phyloP scores from a whole-genome alignment of 2,329 filamentous ascomycete species.

The Colletotrichum tropicale region DNA sequence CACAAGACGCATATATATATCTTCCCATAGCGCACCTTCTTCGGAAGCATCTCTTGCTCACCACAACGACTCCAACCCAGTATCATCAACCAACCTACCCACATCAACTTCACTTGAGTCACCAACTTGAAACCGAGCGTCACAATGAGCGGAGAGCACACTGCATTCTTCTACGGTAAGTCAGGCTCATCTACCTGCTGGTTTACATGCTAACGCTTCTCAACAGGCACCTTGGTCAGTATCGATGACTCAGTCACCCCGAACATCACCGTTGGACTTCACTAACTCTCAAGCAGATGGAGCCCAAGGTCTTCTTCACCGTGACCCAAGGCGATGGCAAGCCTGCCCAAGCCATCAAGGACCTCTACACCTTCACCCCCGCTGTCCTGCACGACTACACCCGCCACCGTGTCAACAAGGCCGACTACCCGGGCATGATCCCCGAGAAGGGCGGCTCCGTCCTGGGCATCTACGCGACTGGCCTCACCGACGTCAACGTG shows the following conservation, averaged over 20 bases:
- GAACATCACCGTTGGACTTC: constrained; percentile 3
- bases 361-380: constrained; percentile 69
- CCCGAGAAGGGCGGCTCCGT: constrained; percentile 62
- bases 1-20: not conserved
- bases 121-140: not conserved
- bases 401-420: constrained; percentile 69
- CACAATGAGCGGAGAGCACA: constrained; percentile 46
- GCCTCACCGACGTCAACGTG: constrained; percentile 79
- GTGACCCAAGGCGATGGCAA: constrained; percentile 72
- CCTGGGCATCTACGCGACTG: constrained; percentile 77
- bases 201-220: not conserved
- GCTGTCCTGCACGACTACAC: constrained; percentile 78
- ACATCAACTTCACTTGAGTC: not conserved
- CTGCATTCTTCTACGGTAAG: constrained; percentile 64
- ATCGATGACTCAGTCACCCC: not conserved
- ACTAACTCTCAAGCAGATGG: constrained; percentile 61
- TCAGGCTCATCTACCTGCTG: not conserved
- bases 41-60: not conserved
- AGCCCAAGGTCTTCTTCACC: constrained; percentile 82
- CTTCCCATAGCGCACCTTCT: not conserved
- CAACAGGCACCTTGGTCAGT: constrained; percentile 39
- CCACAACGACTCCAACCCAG: not conserved
- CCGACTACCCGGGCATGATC: constrained; percentile 84
- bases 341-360: constrained; percentile 51
- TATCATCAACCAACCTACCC: not conserved